A percentile compares a stretch with the other conserved stretches of the same genome.
These are phyloP conservation scores for Fusarium continuum DNA, from an alignment of 2,329 filamentous ascomycete species.

Conservation along the genomic window DNA sequence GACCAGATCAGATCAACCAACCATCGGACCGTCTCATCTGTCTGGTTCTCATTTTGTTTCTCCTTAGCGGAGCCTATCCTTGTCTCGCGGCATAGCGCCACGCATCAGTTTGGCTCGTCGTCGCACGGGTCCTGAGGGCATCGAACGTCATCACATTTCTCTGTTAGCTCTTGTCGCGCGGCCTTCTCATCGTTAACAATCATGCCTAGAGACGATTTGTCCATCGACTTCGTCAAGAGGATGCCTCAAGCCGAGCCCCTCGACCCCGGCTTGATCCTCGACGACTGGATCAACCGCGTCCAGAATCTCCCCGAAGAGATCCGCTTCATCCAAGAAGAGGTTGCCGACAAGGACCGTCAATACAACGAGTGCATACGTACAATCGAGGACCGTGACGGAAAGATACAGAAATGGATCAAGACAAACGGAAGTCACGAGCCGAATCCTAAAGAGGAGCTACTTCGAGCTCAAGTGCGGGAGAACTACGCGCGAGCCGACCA, in stretches of 20 bases:
- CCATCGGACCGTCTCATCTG: conserved; percentile 31
- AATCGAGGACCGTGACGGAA: conserved; percentile 76
- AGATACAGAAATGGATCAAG: conserved; percentile 85
- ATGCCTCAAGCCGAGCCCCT: conserved; percentile 70
- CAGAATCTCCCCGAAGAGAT: conserved; percentile 85
- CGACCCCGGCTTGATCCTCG: conserved; percentile 75
- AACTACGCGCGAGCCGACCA: conserved; percentile 75
- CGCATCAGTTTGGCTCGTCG: conserved; percentile 22
- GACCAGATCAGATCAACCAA: conserved; percentile 25
- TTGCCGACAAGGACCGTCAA: conserved; percentile 79
- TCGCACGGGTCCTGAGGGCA: conserved; percentile 32
- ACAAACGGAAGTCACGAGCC: conserved; percentile 75
- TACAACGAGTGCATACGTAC: conserved; percentile 74
- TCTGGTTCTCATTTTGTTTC: conserved; percentile 18
- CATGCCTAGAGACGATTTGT: conserved; percentile 78
- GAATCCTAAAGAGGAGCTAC: conserved; percentile 78
- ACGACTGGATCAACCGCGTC: conserved; percentile 79
- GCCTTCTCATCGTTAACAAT: conserved; percentile 61
- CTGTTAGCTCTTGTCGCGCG: conserved; percentile 37
- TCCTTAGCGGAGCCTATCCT: conserved; percentile 25
- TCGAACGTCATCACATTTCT: conserved; percentile 36
- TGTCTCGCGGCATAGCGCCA: conserved; percentile 13
- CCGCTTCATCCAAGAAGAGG: conserved; percentile 84
- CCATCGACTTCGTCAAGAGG: conserved; percentile 74
- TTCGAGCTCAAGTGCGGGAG: conserved; percentile 72